Percentiles rank a stretch among this genome's conserved stretches.
phyloP scores from a whole-genome alignment of 345 rosid genomes.

The Physaria fendleri region DNA sequence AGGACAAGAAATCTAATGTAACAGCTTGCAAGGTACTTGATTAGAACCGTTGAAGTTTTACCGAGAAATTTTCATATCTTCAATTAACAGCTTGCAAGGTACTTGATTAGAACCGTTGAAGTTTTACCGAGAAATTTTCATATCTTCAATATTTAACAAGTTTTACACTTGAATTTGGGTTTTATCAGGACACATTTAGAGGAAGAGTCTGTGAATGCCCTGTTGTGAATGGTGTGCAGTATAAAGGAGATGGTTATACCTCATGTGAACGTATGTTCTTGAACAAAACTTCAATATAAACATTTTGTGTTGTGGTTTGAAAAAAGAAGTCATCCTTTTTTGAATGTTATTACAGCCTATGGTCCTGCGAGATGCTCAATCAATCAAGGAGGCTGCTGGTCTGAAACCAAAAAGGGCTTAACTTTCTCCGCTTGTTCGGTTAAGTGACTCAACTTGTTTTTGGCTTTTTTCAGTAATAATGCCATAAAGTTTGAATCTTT shows the following conservation, averaged over 20 bases:
- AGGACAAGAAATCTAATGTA: slow-evolving; percentile 49
- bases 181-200: slow-evolving; percentile 79
- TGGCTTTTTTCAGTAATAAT: neutral
- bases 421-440: slow-evolving; percentile 85
- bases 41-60: neutral
- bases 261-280: slow-evolving; percentile 66
- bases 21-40: slow-evolving; percentile 84
- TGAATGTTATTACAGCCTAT: slow-evolving; percentile 42
- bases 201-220: slow-evolving; percentile 97
- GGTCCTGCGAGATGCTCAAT: slow-evolving; percentile 83
- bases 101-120: slow-evolving; percentile 9
- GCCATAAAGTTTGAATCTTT: slow-evolving; percentile 2
- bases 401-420: slow-evolving; percentile 49
- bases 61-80: too few relatives aligned
- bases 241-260: slow-evolving; percentile 86
- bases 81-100: slow-evolving; percentile 96
- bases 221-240: slow-evolving; percentile 74
- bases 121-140: neutral
- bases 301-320: neutral
- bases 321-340: neutral
- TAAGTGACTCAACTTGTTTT: slow-evolving; percentile 34
- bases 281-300: neutral
- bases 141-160: too few relatives aligned
- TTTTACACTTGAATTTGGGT: slow-evolving; percentile 2
- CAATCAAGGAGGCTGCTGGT: slow-evolving; percentile 90